These are phyloP conservation scores for Kwoniella sp. DNA, from an alignment of 768 basidiomycete genomes.

Conservation along the genomic window DNA sequence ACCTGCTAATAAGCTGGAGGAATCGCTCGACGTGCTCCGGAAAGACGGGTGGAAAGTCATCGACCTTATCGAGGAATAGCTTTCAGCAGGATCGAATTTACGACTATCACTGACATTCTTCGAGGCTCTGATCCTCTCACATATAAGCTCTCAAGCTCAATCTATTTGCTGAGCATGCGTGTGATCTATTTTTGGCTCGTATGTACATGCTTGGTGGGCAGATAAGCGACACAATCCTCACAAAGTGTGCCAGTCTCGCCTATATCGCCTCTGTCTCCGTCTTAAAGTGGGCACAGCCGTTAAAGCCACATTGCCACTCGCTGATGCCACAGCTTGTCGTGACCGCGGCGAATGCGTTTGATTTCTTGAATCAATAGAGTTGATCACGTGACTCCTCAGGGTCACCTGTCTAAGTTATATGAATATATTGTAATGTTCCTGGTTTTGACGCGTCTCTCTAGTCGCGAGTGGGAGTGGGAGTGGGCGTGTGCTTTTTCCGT, in stretches of 20 bases:
- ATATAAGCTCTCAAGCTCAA: no score
- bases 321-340: background rate
- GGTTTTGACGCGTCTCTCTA: conserved; percentile 18
- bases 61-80: background rate
- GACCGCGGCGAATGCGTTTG: conserved; percentile 1
- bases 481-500: background rate
- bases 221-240: no score
- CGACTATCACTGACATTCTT: no score
- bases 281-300: no score
- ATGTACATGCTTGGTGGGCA: no score
- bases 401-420: background rate
- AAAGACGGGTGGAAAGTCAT: conserved; percentile 24
- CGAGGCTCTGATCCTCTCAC: no score
- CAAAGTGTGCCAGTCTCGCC: no score
- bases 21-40: conserved; percentile 7
- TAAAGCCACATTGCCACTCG: no score
- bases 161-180: no score
- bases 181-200: no score
- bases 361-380: background rate
- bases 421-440: background rate
- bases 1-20: conserved; percentile 16
- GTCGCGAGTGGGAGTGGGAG: background rate
- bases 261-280: no score
- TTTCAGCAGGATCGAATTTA: no score
- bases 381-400: conserved; percentile 11